Evolutionary conservation across 2,329 filamentous ascomycete genomes (phyloP).

Genomic region (Claviceps purpurea): DNA sequence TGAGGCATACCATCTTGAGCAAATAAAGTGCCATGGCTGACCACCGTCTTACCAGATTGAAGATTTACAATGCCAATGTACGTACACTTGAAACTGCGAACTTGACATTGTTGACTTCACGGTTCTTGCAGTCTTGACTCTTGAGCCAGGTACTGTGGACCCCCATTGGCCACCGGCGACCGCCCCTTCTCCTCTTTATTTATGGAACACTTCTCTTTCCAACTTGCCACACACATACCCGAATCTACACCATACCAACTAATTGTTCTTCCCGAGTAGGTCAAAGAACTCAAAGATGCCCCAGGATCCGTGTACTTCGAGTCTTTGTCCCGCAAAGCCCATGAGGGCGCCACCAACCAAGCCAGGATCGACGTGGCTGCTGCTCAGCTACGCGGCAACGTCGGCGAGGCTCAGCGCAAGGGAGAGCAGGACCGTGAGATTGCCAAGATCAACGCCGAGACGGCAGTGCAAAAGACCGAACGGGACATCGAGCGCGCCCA

Average conservation of each 20-base stretch:
- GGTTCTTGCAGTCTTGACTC: slow-evolving; percentile 16
- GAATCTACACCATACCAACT: not conserved
- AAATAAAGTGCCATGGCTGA: not conserved
- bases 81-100: not conserved
- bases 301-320: slow-evolving; percentile 73
- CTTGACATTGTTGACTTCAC: no score
- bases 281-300: slow-evolving; percentile 78
- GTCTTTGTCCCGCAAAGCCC: slow-evolving; percentile 68
- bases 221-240: slow-evolving; percentile 16
- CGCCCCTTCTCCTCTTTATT: no score
- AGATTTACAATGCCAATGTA: slow-evolving; percentile 53
- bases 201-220: no score
- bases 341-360: slow-evolving; percentile 75
- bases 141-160: not conserved
- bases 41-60: slow-evolving; percentile 31
- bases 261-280: not conserved
- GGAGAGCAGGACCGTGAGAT: slow-evolving; percentile 76
- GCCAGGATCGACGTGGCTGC: slow-evolving; percentile 55
- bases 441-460: slow-evolving; percentile 77
- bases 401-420: slow-evolving; percentile 64
- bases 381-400: slow-evolving; percentile 51
- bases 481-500: slow-evolving; percentile 68
- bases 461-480: slow-evolving; percentile 72
- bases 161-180: not conserved
- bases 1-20: no score